Evolutionary conservation across 495 filamentous ascomycete species (phyloP), one percentile per base, ranked within the genome.

Genomic region (Trichoderma gamsii): DNA sequence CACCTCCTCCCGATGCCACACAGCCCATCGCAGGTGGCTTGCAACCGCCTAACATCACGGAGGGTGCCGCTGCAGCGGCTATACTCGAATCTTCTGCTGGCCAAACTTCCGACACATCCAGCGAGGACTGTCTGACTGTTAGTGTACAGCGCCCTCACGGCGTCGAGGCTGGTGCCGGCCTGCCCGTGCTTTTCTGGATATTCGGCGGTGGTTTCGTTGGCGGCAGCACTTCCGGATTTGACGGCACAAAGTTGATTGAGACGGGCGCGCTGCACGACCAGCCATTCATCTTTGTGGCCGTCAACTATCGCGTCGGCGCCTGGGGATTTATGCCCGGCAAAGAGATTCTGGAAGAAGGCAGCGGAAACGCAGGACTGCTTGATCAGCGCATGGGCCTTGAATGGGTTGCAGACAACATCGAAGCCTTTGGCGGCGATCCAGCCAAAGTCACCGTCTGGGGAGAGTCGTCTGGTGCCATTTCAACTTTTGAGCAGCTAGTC

Each of bases 361-460:
- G 69, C 1, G 69, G 74, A 25, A 78, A 87, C 67, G 79, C 85
- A 0, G 81, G 80, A 3, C 68, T 83, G 0, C 71, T 79, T 0
- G 81, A 83, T 72, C 81, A 83, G 70, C 68, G 75, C 25, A 72
- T 82, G 35, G 80, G 76, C 1, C 72, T 82, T 1, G 68, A 78
- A 41, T 84, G 81, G 81, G 75, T 87, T 59, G 78, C 82, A 51
- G 83, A 86, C 52, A 85, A 87, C 52, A 87, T 88, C 66, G 79
- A 68, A 3, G 75, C 78, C 8, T 87, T 88, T 71, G 80, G 83
- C 11, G 83, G 86, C 1, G 74, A 79, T 67, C 76, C 76, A 46
- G 35, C 67, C 0, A 74, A 75, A 52, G 80, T 84, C 1, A 79
- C 79, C 16, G 71, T 80, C 18, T 75, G 73, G 72, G 80, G 78